Conservation (phyloP, 176 grass and related monocot species). For the Oryza rufipogon region DNA sequence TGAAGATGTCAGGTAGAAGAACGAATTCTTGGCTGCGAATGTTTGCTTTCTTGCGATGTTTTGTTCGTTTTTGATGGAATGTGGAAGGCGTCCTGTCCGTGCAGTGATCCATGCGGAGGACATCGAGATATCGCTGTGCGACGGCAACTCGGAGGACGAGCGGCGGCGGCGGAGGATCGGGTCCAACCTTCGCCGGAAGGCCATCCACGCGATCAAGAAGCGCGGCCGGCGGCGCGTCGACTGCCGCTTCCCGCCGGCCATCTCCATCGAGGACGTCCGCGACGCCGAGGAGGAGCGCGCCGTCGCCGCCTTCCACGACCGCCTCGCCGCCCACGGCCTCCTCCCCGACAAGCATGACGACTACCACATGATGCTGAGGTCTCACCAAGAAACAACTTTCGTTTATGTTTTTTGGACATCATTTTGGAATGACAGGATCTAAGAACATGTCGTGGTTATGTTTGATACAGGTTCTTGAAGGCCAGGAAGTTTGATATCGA, state of each 20-base stretch:
- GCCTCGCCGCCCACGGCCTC: constrained; percentile 61
- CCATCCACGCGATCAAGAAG: constrained; percentile 86
- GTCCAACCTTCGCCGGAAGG: constrained; percentile 75
- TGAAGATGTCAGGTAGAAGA: constrained; percentile 50
- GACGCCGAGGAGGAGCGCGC: constrained; percentile 92
- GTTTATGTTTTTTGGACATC: background rate
- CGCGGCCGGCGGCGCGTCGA: constrained; percentile 85
- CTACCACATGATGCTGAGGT: constrained; percentile 96
- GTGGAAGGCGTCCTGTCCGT: background rate
- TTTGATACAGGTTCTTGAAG: constrained; percentile 75
- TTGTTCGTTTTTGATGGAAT: background rate
- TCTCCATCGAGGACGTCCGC: constrained; percentile 93
- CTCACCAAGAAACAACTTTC: background rate
- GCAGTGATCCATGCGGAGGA: constrained; percentile 67
- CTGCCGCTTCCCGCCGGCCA: constrained; percentile 84
- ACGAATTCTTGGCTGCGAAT: background rate
- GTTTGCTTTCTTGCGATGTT: background rate
- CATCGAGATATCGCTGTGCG: constrained; percentile 73
- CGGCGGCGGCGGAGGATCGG: constrained; percentile 88
- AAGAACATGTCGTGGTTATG: background rate
- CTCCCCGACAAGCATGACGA: constrained; percentile 87
- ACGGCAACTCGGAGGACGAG: constrained; percentile 95
- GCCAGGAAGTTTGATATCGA: constrained; percentile 88
- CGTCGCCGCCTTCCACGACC: constrained; percentile 76
- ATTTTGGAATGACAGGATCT: constrained; percentile 18